phyloP scores from a whole-genome alignment of 805 yeast species.

The Lachancea nothofagi region DNA sequence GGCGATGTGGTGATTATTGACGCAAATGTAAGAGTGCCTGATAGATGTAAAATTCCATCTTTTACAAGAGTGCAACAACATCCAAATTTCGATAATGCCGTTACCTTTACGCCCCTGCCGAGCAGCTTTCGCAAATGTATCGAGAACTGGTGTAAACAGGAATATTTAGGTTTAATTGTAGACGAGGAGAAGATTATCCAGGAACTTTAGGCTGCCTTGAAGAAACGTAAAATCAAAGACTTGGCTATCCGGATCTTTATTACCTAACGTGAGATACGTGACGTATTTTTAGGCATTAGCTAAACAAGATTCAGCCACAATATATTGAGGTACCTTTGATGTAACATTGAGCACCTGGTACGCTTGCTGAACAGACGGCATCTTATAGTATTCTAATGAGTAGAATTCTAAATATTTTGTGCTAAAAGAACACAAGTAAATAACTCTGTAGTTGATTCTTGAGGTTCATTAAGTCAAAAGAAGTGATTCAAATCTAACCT shows the following conservation, averaged over 20 bases:
- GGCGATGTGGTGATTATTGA: slow-evolving; percentile 13
- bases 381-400: too few relatives aligned
- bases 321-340: background rate
- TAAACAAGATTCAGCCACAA: background rate
- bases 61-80: slow-evolving; percentile 10
- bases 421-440: too few relatives aligned
- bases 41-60: slow-evolving; percentile 10
- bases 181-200: background rate
- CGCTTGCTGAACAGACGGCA: too few relatives aligned
- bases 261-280: background rate
- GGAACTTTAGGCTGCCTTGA: too few relatives aligned
- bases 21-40: slow-evolving; percentile 9
- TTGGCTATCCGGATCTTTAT: background rate
- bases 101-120: slow-evolving; percentile 3
- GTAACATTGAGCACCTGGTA: too few relatives aligned
- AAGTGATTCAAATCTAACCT: too few relatives aligned
- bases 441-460: too few relatives aligned
- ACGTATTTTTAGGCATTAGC: background rate
- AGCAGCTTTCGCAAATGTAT: slow-evolving; percentile 7
- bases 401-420: too few relatives aligned
- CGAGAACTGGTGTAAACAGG: slow-evolving; percentile 10
- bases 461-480: too few relatives aligned
- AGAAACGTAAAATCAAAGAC: too few relatives aligned
- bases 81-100: background rate
- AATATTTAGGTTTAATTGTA: slow-evolving; percentile 9